A percentile compares a stretch with the other conserved stretches of the same genome.
Evolutionary conservation across 257 asterid genomes (phyloP).

Genomic region (Knoxia roxburghii): DNA sequence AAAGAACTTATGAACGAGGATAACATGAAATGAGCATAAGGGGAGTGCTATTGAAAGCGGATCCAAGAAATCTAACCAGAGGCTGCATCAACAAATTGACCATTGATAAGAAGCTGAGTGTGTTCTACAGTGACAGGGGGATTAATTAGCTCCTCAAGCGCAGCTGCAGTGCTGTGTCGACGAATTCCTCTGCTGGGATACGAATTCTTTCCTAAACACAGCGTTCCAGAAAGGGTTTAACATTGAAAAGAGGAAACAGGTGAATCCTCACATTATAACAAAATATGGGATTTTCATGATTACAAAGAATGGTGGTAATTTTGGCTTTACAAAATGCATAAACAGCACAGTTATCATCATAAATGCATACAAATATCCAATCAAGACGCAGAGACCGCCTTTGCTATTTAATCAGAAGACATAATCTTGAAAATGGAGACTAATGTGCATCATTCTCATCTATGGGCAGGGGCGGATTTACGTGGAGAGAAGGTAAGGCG

Average conservation of each 20-base stretch:
- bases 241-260: neutral
- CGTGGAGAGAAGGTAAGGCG: no score
- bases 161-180: slow-evolving; percentile 67
- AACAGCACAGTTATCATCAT: neutral
- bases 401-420: neutral
- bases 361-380: neutral
- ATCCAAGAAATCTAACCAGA: slow-evolving; percentile 48
- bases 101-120: slow-evolving; percentile 82
- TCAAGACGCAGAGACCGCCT: neutral
- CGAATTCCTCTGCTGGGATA: slow-evolving; percentile 34
- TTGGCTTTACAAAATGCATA: no score
- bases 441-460: neutral
- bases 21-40: neutral
- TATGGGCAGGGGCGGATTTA: no score
- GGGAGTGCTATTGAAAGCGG: neutral
- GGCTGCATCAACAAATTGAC: slow-evolving; percentile 80
- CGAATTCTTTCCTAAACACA: slow-evolving; percentile 45
- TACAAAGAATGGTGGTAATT: neutral
- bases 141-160: slow-evolving; percentile 66
- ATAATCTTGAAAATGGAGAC: neutral
- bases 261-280: neutral
- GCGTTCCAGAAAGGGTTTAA: neutral
- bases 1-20: neutral
- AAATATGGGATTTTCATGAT: neutral
- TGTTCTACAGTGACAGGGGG: slow-evolving; percentile 63